Percentiles rank a stretch among this genome's conserved stretches.
Evolutionary conservation across 305 asterid species (phyloP).

Genomic region (Solanum hybrid): DNA sequence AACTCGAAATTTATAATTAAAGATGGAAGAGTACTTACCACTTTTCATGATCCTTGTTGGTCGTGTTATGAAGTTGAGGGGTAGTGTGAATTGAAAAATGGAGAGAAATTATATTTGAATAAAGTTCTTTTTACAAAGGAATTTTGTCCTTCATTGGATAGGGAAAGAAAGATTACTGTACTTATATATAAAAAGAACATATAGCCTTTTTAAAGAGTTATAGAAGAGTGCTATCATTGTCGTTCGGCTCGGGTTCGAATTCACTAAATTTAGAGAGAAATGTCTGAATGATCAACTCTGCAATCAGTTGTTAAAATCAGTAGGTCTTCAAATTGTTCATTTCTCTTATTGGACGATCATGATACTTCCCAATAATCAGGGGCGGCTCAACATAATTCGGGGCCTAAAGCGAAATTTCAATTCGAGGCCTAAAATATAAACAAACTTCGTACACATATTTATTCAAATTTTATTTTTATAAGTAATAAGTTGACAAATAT

Average conservation of each 20-base stretch:
- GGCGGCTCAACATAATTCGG: no score
- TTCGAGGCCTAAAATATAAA: no score
- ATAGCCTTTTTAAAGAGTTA: neutral
- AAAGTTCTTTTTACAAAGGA: neutral
- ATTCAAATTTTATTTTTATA: no score
- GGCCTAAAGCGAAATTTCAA: no score
- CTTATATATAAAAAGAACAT: neutral
- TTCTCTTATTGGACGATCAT: no score
- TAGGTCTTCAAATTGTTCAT: no score
- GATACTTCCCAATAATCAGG: no score
- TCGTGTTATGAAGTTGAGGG: neutral
- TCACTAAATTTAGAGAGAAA: neutral
- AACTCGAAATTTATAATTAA: fast-evolving
- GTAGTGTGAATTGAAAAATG: neutral
- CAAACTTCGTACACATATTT: no score
- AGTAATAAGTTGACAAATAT: no score
- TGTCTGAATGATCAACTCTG: neutral
- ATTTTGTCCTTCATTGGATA: neutral
- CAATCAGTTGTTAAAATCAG: neutral
- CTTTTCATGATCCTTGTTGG: neutral
- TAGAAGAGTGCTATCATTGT: neutral
- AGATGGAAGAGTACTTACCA: no score
- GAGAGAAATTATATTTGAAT: neutral
- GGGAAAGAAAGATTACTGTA: neutral
- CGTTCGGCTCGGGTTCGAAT: neutral